Evolutionary conservation across 164 flowering plant species (phyloP), one percentile per base, ranked within the genome.

Genomic region (Santalum album): DNA sequence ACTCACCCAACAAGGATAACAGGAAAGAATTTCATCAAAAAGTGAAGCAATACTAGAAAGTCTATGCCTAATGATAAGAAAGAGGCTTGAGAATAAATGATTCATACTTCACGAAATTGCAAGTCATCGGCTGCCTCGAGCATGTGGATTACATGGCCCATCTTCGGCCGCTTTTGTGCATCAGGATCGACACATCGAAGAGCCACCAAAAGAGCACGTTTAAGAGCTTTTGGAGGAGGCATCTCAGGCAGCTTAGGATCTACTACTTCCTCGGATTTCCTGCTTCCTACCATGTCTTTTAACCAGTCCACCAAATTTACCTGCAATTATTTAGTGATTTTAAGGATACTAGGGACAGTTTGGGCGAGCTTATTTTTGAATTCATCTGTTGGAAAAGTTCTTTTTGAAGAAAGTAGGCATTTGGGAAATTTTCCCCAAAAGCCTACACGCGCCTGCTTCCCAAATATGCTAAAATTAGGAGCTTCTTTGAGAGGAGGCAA

Each of bases 131-230:
- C 25, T n/a, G 50, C 84, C 75, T 91, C 98, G 12, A 91, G 87
- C 96, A 91, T 91, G 82, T 91, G 95, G 51, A 91, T 80, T 15
- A 91, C 80, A 68, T 88, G 90, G 21, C 98, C 98, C 94, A 91
- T 91, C 73, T 89, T 91, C 15, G 96, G 98, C 65, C 96, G 81
- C 78, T 91, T 89, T 58, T 70, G 77, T 36, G 96, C 90, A 68
- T 83, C 96, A n/a, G 98, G 97, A 59, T 90, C 95, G 12, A 90
- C 95, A 70, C 97, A 90, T 23, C 80, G 70, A 38, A 87, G 87
- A 63, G 95, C 90, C 25, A 90, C 95, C 62, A 90, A 58, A 36
- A 90, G 75, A 35, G 69, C 74, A 32, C 95, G 83, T 70, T 90
- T 90, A 17, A 90, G 76, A 43, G 88, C 88, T 70, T 85, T 87